Evolutionary conservation across 257 asterid genomes (phyloP).

Genomic region (Fraxinus cuspidata): DNA sequence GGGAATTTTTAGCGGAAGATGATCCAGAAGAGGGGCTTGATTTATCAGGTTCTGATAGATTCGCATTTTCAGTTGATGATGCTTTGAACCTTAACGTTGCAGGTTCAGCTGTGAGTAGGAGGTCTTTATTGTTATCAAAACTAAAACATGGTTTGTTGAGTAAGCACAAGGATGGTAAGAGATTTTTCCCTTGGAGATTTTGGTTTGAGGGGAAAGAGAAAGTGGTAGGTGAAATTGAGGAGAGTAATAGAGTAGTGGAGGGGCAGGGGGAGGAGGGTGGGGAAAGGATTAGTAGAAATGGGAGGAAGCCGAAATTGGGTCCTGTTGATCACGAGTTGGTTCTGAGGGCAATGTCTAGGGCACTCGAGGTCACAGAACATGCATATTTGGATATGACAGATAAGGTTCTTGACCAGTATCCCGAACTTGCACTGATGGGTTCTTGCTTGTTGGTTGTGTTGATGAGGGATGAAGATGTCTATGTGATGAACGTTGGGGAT

Average conservation of each 20-base stretch:
- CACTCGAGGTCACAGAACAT: slow-evolving; percentile 77
- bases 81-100: slow-evolving; percentile 78
- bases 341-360: slow-evolving; percentile 89
- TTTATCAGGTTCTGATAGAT: slow-evolving; percentile 94
- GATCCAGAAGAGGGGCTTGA: slow-evolving; percentile 85
- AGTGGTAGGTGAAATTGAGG: slow-evolving; percentile 51
- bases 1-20: slow-evolving; percentile 89
- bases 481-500: slow-evolving; percentile 96
- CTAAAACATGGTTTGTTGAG: slow-evolving; percentile 75
- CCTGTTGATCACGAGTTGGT: slow-evolving; percentile 78
- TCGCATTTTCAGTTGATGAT: slow-evolving; percentile 92
- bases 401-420: slow-evolving; percentile 89
- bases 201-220: slow-evolving; percentile 72
- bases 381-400: slow-evolving; percentile 87
- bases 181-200: slow-evolving; percentile 82
- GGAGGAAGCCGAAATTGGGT: slow-evolving; percentile 70
- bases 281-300: slow-evolving; percentile 43
- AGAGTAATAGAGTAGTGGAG: slow-evolving; percentile 40
- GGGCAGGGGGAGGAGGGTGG: slow-evolving; percentile 33
- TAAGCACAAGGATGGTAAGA: slow-evolving; percentile 67
- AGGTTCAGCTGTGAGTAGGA: slow-evolving; percentile 76
- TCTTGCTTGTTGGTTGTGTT: slow-evolving; percentile 87
- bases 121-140: slow-evolving; percentile 76
- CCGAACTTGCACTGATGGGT: slow-evolving; percentile 97
- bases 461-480: slow-evolving; percentile 99